Conservation (phyloP, 306 rosid species). For the Malus fusca region DNA sequence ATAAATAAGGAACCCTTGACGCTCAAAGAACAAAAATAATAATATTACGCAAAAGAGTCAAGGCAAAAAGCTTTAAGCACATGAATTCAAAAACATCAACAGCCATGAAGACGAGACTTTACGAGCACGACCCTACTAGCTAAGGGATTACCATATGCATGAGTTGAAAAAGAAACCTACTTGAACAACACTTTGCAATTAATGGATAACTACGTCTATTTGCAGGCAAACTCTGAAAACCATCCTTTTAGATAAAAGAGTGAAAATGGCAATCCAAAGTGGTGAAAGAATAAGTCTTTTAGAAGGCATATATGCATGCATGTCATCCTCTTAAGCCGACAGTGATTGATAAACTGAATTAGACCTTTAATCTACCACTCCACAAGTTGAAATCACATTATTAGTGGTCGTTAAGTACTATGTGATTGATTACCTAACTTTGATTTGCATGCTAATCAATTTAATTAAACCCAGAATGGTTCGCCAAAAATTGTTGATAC, state of each 20-base stretch:
- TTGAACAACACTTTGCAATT: not conserved
- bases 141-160: not conserved
- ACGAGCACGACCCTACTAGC: not conserved
- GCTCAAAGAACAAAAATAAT: too few relatives aligned
- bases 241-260: not conserved
- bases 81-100: not conserved
- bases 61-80: not conserved
- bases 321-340: not conserved
- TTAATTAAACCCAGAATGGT: conserved; percentile 10
- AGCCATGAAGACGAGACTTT: not conserved
- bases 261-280: not conserved
- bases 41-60: not conserved
- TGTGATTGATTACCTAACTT: conserved; percentile 55
- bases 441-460: conserved; percentile 23
- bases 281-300: not conserved
- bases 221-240: not conserved
- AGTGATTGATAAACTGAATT: conserved; percentile 6
- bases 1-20: too few relatives aligned
- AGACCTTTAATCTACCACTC: conserved; percentile 30
- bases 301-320: not conserved
- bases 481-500: not conserved
- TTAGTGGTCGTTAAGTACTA: conserved; percentile 35
- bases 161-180: not conserved
- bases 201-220: not conserved
- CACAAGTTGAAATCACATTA: conserved; percentile 34